A percentile compares a stretch with the other conserved stretches of the same genome.
Evolutionary conservation across 2,329 filamentous ascomycete genomes (phyloP).

Genomic region (Colletotrichum phormii): DNA sequence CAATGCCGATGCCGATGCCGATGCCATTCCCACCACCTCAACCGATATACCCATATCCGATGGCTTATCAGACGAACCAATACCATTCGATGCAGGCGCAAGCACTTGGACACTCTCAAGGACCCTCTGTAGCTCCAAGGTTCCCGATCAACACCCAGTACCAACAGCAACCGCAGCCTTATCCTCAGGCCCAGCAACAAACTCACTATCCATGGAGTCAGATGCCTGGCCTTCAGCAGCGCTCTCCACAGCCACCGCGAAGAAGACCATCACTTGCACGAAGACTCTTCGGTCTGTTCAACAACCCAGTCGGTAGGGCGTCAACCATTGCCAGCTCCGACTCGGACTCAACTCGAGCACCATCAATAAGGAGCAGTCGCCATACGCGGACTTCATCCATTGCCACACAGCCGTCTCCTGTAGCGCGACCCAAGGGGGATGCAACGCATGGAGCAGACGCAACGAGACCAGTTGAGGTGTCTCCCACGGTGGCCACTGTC

Average conservation of each 20-base stretch:
- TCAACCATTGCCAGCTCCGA: slow-evolving; percentile 48
- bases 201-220: slow-evolving; percentile 2
- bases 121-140: neutral
- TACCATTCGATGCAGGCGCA: neutral
- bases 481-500: slow-evolving; percentile 45
- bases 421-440: neutral
- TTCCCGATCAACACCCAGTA: neutral
- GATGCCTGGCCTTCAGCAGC: neutral
- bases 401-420: neutral
- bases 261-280: slow-evolving; percentile 13
- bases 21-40: slow-evolving; percentile 21
- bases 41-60: slow-evolving; percentile 40
- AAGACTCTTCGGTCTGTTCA: slow-evolving; percentile 42
- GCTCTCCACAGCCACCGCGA: slow-evolving; percentile 1
- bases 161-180: neutral
- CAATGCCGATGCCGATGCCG: slow-evolving; percentile 26
- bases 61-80: slow-evolving; percentile 33
- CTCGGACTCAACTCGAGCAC: neutral
- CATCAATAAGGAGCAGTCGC: slow-evolving; percentile 4
- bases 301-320: slow-evolving; percentile 47
- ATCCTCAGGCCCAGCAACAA: neutral
- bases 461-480: neutral
- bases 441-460: neutral
- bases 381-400: slow-evolving; percentile 16
- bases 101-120: neutral